phyloP scores from a whole-genome alignment of 1,139 yeast species.

The Suhomyces bolitotheri region DNA sequence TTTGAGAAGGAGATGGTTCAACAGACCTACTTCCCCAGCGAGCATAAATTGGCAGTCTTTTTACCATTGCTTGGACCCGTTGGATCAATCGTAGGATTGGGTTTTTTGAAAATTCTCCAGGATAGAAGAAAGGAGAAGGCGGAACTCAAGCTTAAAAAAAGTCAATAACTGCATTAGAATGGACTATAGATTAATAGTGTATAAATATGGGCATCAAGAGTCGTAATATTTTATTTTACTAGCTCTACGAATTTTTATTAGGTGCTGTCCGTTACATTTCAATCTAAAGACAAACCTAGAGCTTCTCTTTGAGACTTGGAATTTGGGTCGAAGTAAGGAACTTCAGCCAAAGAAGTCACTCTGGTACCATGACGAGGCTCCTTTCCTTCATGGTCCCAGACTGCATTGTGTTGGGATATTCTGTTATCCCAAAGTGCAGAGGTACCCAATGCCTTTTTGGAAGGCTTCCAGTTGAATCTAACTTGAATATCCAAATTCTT shows the following conservation, averaged over 20 bases:
- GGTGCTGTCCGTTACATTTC: neutral
- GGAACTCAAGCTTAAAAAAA: constrained; percentile 5
- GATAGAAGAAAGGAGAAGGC: constrained; percentile 22
- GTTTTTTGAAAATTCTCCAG: constrained; percentile 41
- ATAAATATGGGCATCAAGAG: too few relatives aligned
- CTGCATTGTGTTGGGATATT: constrained; percentile 50
- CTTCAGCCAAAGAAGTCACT: constrained; percentile 58
- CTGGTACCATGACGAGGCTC: constrained; percentile 59
- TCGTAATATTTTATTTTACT: neutral
- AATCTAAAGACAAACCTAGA: constrained; percentile 39
- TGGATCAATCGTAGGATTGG: constrained; percentile 64
- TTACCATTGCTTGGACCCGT: constrained; percentile 88
- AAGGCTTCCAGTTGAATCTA: constrained; percentile 54
- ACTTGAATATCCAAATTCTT: constrained; percentile 44
- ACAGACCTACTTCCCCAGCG: constrained; percentile 91
- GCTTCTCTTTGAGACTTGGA: constrained; percentile 59
- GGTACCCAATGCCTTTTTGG: constrained; percentile 50
- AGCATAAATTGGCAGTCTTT: constrained; percentile 91
- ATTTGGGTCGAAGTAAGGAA: constrained; percentile 51
- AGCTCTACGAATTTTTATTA: too few relatives aligned
- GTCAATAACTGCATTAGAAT: constrained; percentile 3
- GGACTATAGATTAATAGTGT: neutral
- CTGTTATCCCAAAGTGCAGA: constrained; percentile 63
- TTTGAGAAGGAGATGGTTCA: constrained; percentile 95
- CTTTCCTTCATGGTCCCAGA: constrained; percentile 53